These are phyloP conservation scores for Lipomyces starkeyi DNA, from an alignment of 805 yeast genomes.

Conservation along the genomic window DNA sequence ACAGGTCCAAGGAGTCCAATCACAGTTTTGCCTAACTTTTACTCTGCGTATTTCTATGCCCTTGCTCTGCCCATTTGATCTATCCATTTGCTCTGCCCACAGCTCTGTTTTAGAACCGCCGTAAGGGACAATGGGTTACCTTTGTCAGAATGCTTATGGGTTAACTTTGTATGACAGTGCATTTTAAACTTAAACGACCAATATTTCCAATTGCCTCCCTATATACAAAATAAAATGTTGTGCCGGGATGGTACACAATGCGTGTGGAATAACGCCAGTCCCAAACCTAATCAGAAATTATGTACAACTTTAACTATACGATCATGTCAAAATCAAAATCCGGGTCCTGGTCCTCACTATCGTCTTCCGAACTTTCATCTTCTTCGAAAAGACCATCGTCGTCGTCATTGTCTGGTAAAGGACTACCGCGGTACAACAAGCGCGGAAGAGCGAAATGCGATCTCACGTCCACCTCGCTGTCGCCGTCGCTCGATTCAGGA, in stretches of 20 bases:
- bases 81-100: no score
- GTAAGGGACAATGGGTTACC: no score
- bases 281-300: background rate
- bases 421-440: background rate
- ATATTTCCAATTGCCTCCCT: no score
- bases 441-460: background rate
- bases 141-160: no score
- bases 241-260: background rate
- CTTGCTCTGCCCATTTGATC: no score
- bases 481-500: background rate
- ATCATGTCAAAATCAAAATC: conserved; percentile 15
- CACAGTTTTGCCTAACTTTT: no score
- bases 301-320: background rate
- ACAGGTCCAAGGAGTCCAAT: no score
- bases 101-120: no score
- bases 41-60: no score
- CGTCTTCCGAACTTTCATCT: conserved; percentile 12
- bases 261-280: background rate
- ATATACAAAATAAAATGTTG: no score
- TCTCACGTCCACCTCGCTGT: background rate
- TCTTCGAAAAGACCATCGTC: background rate
- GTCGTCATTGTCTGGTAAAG: conserved; percentile 1
- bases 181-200: no score
- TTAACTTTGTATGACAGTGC: no score
- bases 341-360: conserved; percentile 6